Evolutionary conservation across 495 filamentous ascomycete species (phyloP), one percentile per base, ranked within the genome.

Genomic region (Pyronema omphalodes): DNA sequence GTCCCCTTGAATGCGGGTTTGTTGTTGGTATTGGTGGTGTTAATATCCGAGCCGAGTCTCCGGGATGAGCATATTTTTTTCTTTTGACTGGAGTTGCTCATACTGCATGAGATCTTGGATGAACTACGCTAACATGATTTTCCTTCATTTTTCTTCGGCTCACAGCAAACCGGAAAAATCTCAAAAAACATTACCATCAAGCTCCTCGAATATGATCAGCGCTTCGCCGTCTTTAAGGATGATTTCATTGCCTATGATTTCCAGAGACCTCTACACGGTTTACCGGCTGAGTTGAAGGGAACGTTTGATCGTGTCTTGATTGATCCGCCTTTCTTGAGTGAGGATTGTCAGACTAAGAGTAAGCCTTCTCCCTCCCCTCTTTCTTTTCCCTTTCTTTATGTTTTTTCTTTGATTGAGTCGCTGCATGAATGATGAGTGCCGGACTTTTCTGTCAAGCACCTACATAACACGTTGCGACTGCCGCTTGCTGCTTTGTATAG

Each of bases 281-380:
- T 83, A 6, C 54, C 40, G 73, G 69, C 61, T 3, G 64, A 77
- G 11, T 62, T 88, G 18, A 85, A 84, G 61, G 77, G 75, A 15
- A 69, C 62, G 34, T 77, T 77, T 37, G 76, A 85, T 65, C 70
- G 78, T 44, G 73, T 88, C 53, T 78, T 87, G 54, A 74, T 74
- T 56, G 84, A 89, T 66, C 84, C 84, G 0, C 84, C 84, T 1
- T 89, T 88, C 56, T 68, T 88, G 7, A 82, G 75, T 59, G 74
- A 82, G 57, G 82, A 89, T 56, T 89, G 84, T 64, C 84, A 89
- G 58, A 84, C 83, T 0, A 87, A 87, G 71, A 69, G 81, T 82
- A 62, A 36, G 66, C 61, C 4, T 14, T n/a, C n/a, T n/a, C n/a
- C n/a, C n/a, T n/a, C n/a, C n/a, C n/a, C 9, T 34, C 7, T 45